A percentile compares a stretch with the other conserved stretches of the same genome.
Conservation (phyloP, 176 grass and related monocot species). For the Carex kokanica region DNA sequence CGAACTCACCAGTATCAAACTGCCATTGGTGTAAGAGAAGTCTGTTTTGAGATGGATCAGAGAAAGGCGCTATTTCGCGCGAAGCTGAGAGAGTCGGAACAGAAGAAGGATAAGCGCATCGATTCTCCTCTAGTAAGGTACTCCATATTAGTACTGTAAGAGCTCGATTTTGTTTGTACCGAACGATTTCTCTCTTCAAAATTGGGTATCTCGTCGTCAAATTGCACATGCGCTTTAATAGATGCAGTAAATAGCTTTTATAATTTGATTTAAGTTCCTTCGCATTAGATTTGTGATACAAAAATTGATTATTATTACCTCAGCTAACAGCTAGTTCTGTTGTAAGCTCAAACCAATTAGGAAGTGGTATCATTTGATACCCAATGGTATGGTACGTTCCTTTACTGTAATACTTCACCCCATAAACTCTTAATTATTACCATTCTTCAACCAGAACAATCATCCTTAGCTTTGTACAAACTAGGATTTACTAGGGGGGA, state of each 20-base stretch:
- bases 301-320: background rate
- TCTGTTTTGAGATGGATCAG: conserved; percentile 49
- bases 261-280: background rate
- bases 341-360: background rate
- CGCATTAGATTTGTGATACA: conserved; percentile 3
- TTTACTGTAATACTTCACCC: background rate
- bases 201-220: background rate
- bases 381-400: background rate
- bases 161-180: background rate
- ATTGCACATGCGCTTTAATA: background rate
- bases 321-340: background rate
- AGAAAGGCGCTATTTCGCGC: conserved; percentile 85
- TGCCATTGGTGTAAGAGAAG: background rate
- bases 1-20: background rate
- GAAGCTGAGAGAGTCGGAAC: conserved; percentile 77
- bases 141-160: background rate
- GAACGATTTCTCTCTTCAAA: background rate
- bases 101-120: conserved; percentile 81
- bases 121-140: conserved; percentile 89
- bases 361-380: background rate
- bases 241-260: background rate
- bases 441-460: background rate
- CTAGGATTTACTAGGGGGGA: background rate
- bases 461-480: background rate
- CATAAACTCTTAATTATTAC: background rate